phyloP scores from a whole-genome alignment of 2,329 filamentous ascomycete species.

The Hymenoscyphus fraxineus region DNA sequence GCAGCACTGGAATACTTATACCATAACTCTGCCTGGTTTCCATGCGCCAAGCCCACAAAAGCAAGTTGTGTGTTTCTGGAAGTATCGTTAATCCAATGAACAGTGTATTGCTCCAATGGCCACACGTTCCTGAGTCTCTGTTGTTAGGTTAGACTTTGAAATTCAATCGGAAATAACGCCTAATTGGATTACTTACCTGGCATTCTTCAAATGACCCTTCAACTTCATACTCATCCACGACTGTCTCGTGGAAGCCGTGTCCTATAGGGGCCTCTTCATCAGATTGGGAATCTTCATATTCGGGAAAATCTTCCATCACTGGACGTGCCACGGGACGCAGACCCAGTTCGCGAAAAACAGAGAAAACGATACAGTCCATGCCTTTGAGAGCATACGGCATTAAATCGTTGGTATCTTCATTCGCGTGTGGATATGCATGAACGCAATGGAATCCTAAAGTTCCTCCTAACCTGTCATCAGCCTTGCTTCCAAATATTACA shows the following conservation, averaged over 20 bases:
- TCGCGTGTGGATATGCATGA: slow-evolving; percentile 2
- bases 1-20: background rate
- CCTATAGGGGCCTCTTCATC: background rate
- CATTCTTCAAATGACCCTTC: background rate
- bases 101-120: background rate
- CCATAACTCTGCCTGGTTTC: background rate
- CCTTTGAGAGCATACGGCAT: slow-evolving; percentile 8
- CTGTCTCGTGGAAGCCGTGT: background rate
- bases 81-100: background rate
- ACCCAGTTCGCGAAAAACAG: background rate
- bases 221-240: background rate
- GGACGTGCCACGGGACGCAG: background rate
- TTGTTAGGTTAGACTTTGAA: background rate
- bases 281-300: background rate
- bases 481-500: background rate
- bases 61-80: background rate
- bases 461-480: background rate
- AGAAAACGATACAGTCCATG: background rate
- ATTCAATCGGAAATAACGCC: background rate
- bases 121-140: background rate
- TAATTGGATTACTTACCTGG: background rate
- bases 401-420: background rate
- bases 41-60: background rate
- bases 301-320: background rate
- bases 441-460: background rate